Percentiles rank a stretch among this genome's conserved stretches.
phyloP scores from a whole-genome alignment of 2,329 filamentous ascomycete genomes.

The Cadophora luteo-olivacea region DNA sequence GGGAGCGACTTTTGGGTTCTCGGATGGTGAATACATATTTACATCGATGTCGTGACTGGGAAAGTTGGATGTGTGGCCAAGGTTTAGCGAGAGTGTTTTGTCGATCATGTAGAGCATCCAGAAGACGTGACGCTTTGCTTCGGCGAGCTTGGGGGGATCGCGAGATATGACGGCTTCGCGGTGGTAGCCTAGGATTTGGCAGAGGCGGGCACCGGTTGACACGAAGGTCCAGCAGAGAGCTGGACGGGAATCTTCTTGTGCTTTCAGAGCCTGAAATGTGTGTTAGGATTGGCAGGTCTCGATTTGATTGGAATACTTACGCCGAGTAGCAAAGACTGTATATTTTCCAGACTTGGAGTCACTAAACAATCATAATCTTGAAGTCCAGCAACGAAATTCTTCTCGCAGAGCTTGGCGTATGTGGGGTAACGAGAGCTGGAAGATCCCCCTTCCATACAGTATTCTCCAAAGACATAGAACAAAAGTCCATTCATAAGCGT shows the following conservation, averaged over 20 bases:
- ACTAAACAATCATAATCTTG: slow-evolving; percentile 27
- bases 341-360: slow-evolving; percentile 25
- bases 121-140: slow-evolving; percentile 31
- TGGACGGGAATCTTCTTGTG: slow-evolving; percentile 28
- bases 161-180: slow-evolving; percentile 26
- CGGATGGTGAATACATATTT: slow-evolving; percentile 21
- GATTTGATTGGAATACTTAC: slow-evolving; percentile 12
- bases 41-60: slow-evolving; percentile 33
- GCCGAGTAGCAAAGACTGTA: slow-evolving; percentile 29
- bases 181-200: slow-evolving; percentile 32
- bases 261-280: slow-evolving; percentile 25
- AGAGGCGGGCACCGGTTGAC: slow-evolving; percentile 29
- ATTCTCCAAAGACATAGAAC: slow-evolving; percentile 27
- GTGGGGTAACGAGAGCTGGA: slow-evolving; percentile 19
- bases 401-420: slow-evolving; percentile 29
- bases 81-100: slow-evolving; percentile 30
- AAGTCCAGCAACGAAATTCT: slow-evolving; percentile 27
- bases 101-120: slow-evolving; percentile 35
- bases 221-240: slow-evolving; percentile 32
- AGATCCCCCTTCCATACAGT: slow-evolving; percentile 16
- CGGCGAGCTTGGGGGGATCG: slow-evolving; percentile 22
- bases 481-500: slow-evolving; percentile 28
- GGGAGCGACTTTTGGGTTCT: slow-evolving; percentile 18
- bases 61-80: slow-evolving; percentile 30
- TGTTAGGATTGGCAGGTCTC: not conserved